These are phyloP conservation scores for Casuarina equisetifolia DNA, from an alignment of 306 rosid species.

Conservation along the genomic window DNA sequence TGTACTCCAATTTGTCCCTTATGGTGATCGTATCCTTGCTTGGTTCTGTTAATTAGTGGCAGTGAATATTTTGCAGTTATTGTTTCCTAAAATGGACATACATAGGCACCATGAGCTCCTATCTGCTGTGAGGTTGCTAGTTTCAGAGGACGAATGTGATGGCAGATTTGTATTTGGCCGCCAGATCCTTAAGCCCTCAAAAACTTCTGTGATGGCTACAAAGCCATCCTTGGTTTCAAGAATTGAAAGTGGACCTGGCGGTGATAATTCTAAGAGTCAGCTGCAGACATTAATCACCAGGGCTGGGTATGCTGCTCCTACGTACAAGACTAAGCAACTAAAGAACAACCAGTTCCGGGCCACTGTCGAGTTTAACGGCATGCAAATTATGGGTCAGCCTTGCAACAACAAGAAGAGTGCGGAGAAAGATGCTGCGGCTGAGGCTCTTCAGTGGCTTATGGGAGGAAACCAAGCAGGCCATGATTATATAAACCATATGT, in stretches of 20 bases:
- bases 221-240: constrained; percentile 63
- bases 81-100: constrained; percentile 66
- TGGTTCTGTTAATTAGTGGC: constrained; percentile 8
- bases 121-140: constrained; percentile 70
- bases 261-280: constrained; percentile 94
- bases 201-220: constrained; percentile 35
- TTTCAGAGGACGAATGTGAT: constrained; percentile 56
- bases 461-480: constrained; percentile 58
- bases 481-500: constrained; percentile 63
- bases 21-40: neutral
- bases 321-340: constrained; percentile 68
- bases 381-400: constrained; percentile 80
- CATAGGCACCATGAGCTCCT: constrained; percentile 64
- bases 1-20: neutral
- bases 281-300: constrained; percentile 89
- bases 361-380: constrained; percentile 72
- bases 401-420: constrained; percentile 89
- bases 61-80: constrained; percentile 51
- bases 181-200: constrained; percentile 52
- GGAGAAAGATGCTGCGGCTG: constrained; percentile 95
- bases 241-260: constrained; percentile 97
- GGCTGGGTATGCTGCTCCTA: constrained; percentile 79
- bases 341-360: constrained; percentile 66
- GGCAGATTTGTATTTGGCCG: constrained; percentile 76
- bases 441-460: constrained; percentile 86